Conservation (phyloP, 2,329 filamentous ascomycete genomes). For the Cordyceps farinosa region DNA sequence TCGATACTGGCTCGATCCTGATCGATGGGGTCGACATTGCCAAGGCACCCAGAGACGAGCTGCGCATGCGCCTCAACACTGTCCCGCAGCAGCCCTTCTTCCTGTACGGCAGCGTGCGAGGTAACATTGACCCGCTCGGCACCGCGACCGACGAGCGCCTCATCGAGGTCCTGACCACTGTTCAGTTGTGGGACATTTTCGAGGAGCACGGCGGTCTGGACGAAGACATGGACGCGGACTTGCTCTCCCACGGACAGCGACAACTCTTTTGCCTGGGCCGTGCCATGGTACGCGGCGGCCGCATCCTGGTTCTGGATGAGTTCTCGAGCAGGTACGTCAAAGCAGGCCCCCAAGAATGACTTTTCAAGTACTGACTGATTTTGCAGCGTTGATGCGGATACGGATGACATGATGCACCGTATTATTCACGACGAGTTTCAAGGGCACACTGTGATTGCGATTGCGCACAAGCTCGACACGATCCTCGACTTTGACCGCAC, state of each 20-base stretch:
- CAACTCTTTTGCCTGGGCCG: slow-evolving; percentile 41
- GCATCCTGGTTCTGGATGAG: slow-evolving; percentile 39
- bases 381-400: slow-evolving; percentile 33
- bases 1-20: slow-evolving; percentile 38
- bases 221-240: slow-evolving; percentile 28
- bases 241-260: slow-evolving; percentile 41
- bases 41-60: slow-evolving; percentile 22
- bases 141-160: slow-evolving; percentile 39
- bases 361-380: neutral
- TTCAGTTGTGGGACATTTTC: slow-evolving; percentile 41
- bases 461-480: slow-evolving; percentile 42
- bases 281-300: slow-evolving; percentile 33
- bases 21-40: slow-evolving; percentile 43
- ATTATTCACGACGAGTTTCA: slow-evolving; percentile 32
- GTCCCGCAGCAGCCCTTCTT: slow-evolving; percentile 52
- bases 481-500: slow-evolving; percentile 52
- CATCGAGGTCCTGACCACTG: slow-evolving; percentile 40
- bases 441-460: slow-evolving; percentile 48
- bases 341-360: no score
- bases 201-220: slow-evolving; percentile 38
- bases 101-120: slow-evolving; percentile 44
- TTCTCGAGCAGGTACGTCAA: slow-evolving; percentile 30
- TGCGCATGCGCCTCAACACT: slow-evolving; percentile 36
- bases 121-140: slow-evolving; percentile 45
- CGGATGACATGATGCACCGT: slow-evolving; percentile 32